Base-by-base conservation (phyloP, 495 filamentous ascomycete genomes). In the Neurospora sp. region DNA sequence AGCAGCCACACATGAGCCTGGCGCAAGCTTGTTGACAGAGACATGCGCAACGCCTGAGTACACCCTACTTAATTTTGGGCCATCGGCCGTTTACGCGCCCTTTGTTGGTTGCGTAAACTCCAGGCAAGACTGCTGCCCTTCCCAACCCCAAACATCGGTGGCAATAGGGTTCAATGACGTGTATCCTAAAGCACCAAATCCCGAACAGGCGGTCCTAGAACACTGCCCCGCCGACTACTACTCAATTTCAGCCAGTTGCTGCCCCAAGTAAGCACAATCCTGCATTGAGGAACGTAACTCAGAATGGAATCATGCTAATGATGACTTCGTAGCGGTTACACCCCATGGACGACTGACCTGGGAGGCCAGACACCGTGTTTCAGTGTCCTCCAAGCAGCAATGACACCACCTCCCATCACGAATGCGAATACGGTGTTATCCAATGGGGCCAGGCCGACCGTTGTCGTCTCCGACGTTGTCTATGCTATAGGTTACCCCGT, bases 81-180 rank as follows among this genome's bases (percentile, higher is more conserved):
- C 74, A 39, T 74, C 72, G 0, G 40, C 69, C 9, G 72, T 68
- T 14, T 77, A 76, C 69, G 76, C 65, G 8, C 69, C 76, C 5
- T 78, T 79, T 68, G 71, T 78, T 20, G 78, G 75, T 8, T 79
- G 78, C 68, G 71, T 75, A 39, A 44, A 69, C 69, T 31, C 48
- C 42, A 75, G 44, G n/a, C 70, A 65, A 40, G 70, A 71, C 3
- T 79, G 78, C 48, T 79, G 78, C 40, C 76, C 78, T 6, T 77
- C 74, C 68, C 59, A 37, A 3, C 20, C 20, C 9, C 68, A 37
- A 71, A 10, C 20, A 70, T 48, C 68, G 20, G 31, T 39, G 5
- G 37, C 8, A 5, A 10, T 27, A 31, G 41, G 68, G 10, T n/a
- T 40, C 35, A 35, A 17, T 41, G 12, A 42, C 40, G 70, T 31